Conservation (phyloP, 2,329 filamentous ascomycete species). For the Verticillium zaregamsianum region DNA sequence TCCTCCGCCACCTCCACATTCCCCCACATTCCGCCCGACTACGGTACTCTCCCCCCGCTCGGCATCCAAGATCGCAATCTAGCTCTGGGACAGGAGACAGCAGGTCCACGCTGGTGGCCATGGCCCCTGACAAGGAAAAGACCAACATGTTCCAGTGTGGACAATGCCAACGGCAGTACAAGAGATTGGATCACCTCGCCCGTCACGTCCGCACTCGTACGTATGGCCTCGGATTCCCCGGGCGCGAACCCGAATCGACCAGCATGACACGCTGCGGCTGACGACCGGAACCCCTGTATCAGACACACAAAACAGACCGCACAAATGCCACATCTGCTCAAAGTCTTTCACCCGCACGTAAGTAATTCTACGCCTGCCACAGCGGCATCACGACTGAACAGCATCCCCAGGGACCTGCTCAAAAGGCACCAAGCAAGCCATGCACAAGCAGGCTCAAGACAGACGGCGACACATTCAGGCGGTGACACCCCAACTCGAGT, state of each 20-base stretch:
- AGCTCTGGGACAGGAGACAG: too few relatives aligned
- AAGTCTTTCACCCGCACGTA: constrained; percentile 25
- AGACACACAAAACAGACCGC: constrained; percentile 26
- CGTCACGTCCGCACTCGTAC: constrained; percentile 28
- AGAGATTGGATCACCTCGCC: constrained; percentile 24
- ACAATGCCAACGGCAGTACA: constrained; percentile 21
- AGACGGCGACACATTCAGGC: constrained; percentile 1
- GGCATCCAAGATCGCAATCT: too few relatives aligned
- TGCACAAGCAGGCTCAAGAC: constrained; percentile 9
- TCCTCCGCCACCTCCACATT: too few relatives aligned
- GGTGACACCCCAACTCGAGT: constrained; percentile 14
- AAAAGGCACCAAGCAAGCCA: constrained; percentile 18
- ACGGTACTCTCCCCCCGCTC: too few relatives aligned
- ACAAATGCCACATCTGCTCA: constrained; percentile 22
- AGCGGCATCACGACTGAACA: neutral
- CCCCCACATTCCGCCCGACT: too few relatives aligned
- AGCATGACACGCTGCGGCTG: neutral
- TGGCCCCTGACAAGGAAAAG: neutral
- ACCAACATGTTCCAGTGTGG: constrained; percentile 19
- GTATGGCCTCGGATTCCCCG: neutral
- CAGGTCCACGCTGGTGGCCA: neutral
- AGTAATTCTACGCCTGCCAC: neutral
- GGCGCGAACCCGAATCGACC: neutral
- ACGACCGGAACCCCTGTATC: neutral
- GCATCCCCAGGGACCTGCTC: constrained; percentile 18